Percentiles rank a stretch among this genome's conserved stretches.
Conservation (phyloP, 306 rosid species). For the Medicago arabica region DNA sequence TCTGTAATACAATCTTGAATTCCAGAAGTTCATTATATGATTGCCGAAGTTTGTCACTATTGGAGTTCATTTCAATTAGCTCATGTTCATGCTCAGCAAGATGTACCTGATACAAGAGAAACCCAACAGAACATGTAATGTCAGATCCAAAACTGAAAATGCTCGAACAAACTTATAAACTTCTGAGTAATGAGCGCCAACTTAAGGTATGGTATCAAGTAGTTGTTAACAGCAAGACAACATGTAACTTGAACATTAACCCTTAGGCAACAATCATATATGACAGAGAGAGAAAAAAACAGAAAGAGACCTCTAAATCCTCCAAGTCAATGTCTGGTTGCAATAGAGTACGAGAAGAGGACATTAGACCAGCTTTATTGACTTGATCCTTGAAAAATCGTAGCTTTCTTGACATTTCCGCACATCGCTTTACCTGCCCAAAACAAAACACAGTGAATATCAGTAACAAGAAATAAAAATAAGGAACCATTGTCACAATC, state of each 20-base stretch:
- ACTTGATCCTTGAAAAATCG: slow-evolving; percentile 93
- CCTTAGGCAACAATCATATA: slow-evolving; percentile 30
- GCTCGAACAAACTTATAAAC: slow-evolving; percentile 29
- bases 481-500: slow-evolving; percentile 2
- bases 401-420: slow-evolving; percentile 97
- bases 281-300: slow-evolving; percentile 28
- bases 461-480: slow-evolving; percentile 8
- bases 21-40: slow-evolving; percentile 96
- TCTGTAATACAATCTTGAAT: slow-evolving; percentile 92
- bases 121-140: slow-evolving; percentile 25
- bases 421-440: slow-evolving; percentile 95
- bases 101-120: slow-evolving; percentile 65
- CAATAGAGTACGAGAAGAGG: slow-evolving; percentile 63
- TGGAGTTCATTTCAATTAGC: slow-evolving; percentile 89
- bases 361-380: slow-evolving; percentile 74
- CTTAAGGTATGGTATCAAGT: slow-evolving; percentile 30
- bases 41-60: slow-evolving; percentile 85
- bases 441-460: slow-evolving; percentile 42
- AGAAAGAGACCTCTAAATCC: slow-evolving; percentile 81
- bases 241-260: slow-evolving; percentile 41
- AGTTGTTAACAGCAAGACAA: slow-evolving; percentile 32
- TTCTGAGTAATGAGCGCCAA: slow-evolving; percentile 27
- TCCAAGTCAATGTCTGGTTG: slow-evolving; percentile 84
- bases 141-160: slow-evolving; percentile 47
- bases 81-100: slow-evolving; percentile 97